Evolutionary conservation across 139 green algal genomes (phyloP).

Genomic region (Coelastrella sp.): DNA sequence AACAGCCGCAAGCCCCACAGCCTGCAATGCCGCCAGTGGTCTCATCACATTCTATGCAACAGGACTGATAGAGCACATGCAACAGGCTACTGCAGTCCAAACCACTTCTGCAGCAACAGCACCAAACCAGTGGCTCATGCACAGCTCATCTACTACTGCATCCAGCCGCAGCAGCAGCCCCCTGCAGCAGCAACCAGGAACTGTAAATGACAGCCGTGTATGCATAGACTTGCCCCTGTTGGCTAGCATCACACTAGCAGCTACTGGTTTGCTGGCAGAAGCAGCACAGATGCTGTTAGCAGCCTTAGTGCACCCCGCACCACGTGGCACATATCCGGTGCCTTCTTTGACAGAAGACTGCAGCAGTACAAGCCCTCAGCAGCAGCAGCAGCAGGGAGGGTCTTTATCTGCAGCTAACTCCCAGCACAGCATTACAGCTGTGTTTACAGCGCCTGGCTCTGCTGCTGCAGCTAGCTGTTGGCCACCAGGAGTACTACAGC

Average conservation of each 20-base stretch:
- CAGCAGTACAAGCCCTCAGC: not conserved
- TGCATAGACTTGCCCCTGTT: constrained; percentile 5
- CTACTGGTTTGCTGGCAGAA: not conserved
- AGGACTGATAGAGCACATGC: not conserved
- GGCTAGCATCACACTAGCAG: not conserved
- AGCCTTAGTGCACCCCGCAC: constrained; percentile 23
- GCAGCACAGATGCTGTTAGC: constrained; percentile 42
- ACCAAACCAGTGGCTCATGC: not conserved
- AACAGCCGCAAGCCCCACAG: not conserved
- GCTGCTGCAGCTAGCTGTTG: constrained; percentile 43
- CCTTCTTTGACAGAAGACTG: not conserved
- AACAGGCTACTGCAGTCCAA: not conserved
- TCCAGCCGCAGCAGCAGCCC: not conserved
- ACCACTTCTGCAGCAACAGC: not conserved
- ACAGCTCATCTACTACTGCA: not conserved
- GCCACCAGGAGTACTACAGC: constrained; percentile 22
- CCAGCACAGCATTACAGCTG: not conserved
- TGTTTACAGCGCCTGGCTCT: constrained; percentile 8
- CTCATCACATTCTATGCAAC: constrained; percentile 45
- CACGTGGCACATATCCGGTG: not conserved
- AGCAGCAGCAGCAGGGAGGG: constrained; percentile 3
- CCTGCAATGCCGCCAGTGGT: constrained; percentile 20
- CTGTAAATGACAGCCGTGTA: not conserved
- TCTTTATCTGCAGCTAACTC: not conserved
- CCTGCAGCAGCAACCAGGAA: not conserved